Base-by-base conservation (phyloP, 164 flowering plant genomes). In the Vitis rupestris region DNA sequence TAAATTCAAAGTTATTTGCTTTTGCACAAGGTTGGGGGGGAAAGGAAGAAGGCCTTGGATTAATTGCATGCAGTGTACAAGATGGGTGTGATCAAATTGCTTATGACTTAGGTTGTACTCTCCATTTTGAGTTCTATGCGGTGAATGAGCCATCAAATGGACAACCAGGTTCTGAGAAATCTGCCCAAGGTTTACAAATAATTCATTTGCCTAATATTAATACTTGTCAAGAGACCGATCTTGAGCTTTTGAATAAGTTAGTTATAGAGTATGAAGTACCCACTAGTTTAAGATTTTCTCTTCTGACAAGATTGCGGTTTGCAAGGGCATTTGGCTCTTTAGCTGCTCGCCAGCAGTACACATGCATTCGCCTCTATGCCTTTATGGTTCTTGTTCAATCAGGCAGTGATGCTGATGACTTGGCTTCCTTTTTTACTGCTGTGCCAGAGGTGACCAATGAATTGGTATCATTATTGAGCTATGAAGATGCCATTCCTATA, bases 11-110 rank as follows among this genome's bases (percentile, higher is more conserved):
- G 77, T 74, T 94, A 54, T 86, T 86, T 79, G 79, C 99, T 72
- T 86, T 94, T 83, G 88, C 95, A 50, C 99, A 92, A 82, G 99
- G 99, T 66, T 94, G 99, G 99, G 99, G 99, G 1, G 84, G 92
- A 23, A 94, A 92, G 72, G 99, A 90, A 67, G 97, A 89, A 82
- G 97, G 99, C 63, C 91, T 94, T 63, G 99, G 99, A 65, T 73
- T 94, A 62, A 78, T 88, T 83, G 83, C 92, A 19, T 90, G 94
- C 78, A 85, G 88, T 57, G 59, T 81, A 53, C 78, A 81, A 58
- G 72, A 87, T 82, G 88, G 80, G 2, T 84, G 85, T 76, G 95
- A 90, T 64, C 72, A 83, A 11, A 68, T 79, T 69, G 83, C 91
- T 7, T 65, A 71, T 72, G 83, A 83, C 76, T 78, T 92, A 54